A percentile compares a stretch with the other conserved stretches of the same genome.
phyloP scores from a whole-genome alignment of 2,329 filamentous ascomycete species.

The Gremmenia infestans region DNA sequence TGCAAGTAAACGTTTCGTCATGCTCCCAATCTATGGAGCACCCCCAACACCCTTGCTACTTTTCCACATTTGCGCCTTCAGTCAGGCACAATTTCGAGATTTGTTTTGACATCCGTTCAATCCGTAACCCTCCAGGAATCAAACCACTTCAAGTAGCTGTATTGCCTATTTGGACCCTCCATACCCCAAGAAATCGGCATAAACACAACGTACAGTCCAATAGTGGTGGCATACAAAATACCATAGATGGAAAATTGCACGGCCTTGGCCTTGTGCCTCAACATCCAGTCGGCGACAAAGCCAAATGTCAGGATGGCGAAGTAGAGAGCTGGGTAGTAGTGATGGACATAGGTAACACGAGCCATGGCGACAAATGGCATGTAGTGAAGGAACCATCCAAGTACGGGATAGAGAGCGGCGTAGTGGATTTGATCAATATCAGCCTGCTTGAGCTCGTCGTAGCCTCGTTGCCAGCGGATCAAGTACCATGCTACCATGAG shows the following conservation, averaged over 20 bases:
- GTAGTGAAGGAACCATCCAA: slow-evolving; percentile 96
- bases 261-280: slow-evolving; percentile 58
- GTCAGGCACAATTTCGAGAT: not conserved
- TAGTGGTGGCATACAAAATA: slow-evolving; percentile 65
- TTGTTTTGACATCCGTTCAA: slow-evolving; percentile 9
- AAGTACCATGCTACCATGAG: slow-evolving; percentile 77
- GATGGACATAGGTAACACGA: slow-evolving; percentile 97
- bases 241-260: slow-evolving; percentile 67
- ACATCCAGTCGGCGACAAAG: slow-evolving; percentile 82
- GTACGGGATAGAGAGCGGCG: slow-evolving; percentile 80
- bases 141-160: slow-evolving; percentile 92
- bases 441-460: slow-evolving; percentile 68
- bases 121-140: slow-evolving; percentile 60
- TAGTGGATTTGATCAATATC: slow-evolving; percentile 97
- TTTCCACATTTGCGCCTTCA: not conserved
- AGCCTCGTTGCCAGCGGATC: slow-evolving; percentile 94
- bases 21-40: not conserved
- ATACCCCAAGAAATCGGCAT: slow-evolving; percentile 96
- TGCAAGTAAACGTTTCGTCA: slow-evolving; percentile 6
- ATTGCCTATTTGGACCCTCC: slow-evolving; percentile 77
- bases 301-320: slow-evolving; percentile 89
- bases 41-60: not conserved
- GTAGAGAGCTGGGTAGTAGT: slow-evolving; percentile 98
- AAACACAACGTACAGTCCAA: slow-evolving; percentile 85
- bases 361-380: slow-evolving; percentile 96